Conservation (phyloP, 352 stramenopile genomes). For the Pythium periplocum region DNA sequence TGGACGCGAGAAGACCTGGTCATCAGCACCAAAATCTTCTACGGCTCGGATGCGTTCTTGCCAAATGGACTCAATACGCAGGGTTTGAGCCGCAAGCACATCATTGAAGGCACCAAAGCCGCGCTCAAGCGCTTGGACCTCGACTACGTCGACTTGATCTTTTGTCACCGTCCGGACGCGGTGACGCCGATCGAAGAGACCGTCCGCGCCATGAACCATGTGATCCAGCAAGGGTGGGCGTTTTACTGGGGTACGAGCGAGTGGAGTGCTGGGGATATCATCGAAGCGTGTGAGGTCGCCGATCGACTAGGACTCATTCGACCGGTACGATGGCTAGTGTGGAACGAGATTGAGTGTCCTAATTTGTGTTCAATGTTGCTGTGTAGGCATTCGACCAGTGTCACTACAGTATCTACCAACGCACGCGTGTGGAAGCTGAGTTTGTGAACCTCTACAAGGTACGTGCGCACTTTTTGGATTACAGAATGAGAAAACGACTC, state of each 20-base stretch:
- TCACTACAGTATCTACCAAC: constrained; percentile 51
- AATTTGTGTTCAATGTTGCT: too few species aligned
- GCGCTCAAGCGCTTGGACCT: constrained; percentile 35
- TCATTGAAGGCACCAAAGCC: constrained; percentile 37
- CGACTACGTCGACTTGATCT: constrained; percentile 43
- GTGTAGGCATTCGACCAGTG: constrained; percentile 25
- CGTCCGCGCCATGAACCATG: constrained; percentile 42
- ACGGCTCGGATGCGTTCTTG: constrained; percentile 8
- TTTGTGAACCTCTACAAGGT: constrained; percentile 27
- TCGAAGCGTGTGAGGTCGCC: constrained; percentile 28
- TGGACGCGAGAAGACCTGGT: constrained; percentile 43
- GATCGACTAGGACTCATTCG: constrained; percentile 24
- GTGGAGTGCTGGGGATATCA: constrained; percentile 38
- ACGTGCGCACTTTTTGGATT: too few species aligned
- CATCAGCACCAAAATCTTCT: constrained; percentile 59
- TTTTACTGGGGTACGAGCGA: constrained; percentile 51
- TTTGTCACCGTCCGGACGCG: constrained; percentile 27
- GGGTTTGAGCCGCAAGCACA: constrained; percentile 34
- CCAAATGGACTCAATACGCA: constrained; percentile 18
- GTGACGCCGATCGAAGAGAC: constrained; percentile 34
- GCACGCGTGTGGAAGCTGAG: constrained; percentile 31
- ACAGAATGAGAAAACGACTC: too few species aligned
- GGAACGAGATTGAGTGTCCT: neutral
- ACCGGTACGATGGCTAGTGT: constrained; percentile 6
- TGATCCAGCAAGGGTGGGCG: constrained; percentile 37